phyloP scores from a whole-genome alignment of 306 rosid genomes.

The Cyclanthera cordifolia region DNA sequence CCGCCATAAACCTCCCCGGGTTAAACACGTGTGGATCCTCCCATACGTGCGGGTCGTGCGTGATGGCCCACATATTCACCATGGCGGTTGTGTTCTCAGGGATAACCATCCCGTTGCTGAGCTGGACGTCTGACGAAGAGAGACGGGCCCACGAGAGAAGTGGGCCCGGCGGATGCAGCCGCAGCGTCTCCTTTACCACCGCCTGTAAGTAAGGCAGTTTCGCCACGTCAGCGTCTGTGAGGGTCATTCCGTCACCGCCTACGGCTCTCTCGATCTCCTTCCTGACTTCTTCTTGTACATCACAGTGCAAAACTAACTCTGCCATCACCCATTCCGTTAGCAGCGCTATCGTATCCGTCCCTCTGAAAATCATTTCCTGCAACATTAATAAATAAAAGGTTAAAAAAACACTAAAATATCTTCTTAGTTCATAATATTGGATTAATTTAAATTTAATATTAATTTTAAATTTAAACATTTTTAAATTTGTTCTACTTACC shows the following conservation, averaged over 20 bases:
- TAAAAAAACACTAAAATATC: too few species aligned
- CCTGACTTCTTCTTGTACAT: slow-evolving; percentile 23
- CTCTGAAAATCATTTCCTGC: slow-evolving; percentile 54
- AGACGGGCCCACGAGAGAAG: slow-evolving; percentile 53
- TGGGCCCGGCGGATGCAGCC: slow-evolving; percentile 52
- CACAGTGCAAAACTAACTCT: slow-evolving; percentile 27
- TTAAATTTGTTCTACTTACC: too few species aligned
- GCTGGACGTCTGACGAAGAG: slow-evolving; percentile 41
- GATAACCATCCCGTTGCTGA: slow-evolving; percentile 45
- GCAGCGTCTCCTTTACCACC: slow-evolving; percentile 41
- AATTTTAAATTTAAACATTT: too few species aligned
- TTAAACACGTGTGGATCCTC: slow-evolving; percentile 24
- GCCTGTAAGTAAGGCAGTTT: slow-evolving; percentile 35
- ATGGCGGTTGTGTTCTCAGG: slow-evolving; percentile 44
- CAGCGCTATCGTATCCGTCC: slow-evolving; percentile 43
- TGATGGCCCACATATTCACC: slow-evolving; percentile 62
- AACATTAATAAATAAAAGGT: neutral
- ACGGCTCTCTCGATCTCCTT: slow-evolving; percentile 18
- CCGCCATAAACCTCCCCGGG: slow-evolving; percentile 38
- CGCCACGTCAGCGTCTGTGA: slow-evolving; percentile 36
- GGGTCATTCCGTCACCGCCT: neutral
- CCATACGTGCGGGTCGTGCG: slow-evolving; percentile 41
- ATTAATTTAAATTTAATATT: too few species aligned
- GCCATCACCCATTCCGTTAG: slow-evolving; percentile 53
- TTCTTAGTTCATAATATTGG: too few species aligned